Evolutionary conservation across 164 flowering plant genomes (phyloP).

Genomic region (Aristolochia fimbriata): DNA sequence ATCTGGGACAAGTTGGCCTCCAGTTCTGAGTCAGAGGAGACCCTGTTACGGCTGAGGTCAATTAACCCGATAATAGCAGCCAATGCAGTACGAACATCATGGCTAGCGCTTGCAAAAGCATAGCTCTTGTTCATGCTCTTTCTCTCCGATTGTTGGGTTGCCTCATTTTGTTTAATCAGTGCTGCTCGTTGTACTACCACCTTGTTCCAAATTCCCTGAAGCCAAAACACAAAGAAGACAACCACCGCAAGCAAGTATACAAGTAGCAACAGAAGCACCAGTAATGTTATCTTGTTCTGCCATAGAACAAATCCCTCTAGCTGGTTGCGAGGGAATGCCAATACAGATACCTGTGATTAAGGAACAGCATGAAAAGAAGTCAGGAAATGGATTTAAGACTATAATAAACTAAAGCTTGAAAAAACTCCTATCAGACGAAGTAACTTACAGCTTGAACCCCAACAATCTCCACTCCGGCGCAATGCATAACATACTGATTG

Average conservation of each 20-base stretch:
- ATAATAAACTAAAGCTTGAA: background rate
- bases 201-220: slow-evolving; percentile 24
- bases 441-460: slow-evolving; percentile 43
- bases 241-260: slow-evolving; percentile 15
- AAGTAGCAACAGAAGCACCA: slow-evolving; percentile 21
- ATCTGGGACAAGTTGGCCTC: slow-evolving; percentile 33
- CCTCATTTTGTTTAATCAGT: slow-evolving; percentile 65
- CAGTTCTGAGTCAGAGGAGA: slow-evolving; percentile 29
- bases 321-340: slow-evolving; percentile 26
- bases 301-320: slow-evolving; percentile 14
- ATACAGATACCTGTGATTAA: slow-evolving; percentile 28
- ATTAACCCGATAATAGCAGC: slow-evolving; percentile 54
- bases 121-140: slow-evolving; percentile 64
- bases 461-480: slow-evolving; percentile 29
- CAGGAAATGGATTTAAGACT: background rate
- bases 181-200: slow-evolving; percentile 33
- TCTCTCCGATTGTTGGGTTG: slow-evolving; percentile 77
- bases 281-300: slow-evolving; percentile 9
- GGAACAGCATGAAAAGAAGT: background rate
- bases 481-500: slow-evolving; percentile 18
- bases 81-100: slow-evolving; percentile 64
- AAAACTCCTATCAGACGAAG: background rate
- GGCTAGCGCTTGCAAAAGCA: slow-evolving; percentile 73
- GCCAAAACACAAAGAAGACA: slow-evolving; percentile 16
- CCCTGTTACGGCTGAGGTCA: slow-evolving; percentile 16